phyloP scores from a whole-genome alignment of 257 asterid genomes.

The Fraxinus americana region DNA sequence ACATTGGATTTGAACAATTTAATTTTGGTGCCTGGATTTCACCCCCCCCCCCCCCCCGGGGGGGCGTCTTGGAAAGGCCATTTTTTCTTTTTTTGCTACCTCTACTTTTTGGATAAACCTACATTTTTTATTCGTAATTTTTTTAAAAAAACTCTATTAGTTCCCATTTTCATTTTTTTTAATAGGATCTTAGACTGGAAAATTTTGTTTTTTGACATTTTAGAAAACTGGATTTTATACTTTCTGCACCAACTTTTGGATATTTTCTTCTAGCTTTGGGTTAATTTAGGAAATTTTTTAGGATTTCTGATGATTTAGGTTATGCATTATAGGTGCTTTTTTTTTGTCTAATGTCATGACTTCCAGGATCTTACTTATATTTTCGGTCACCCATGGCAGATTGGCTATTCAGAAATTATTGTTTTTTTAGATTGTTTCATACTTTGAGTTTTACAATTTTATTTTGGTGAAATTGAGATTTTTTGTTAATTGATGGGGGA shows the following conservation, averaged over 20 bases:
- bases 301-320: neutral
- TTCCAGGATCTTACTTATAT: neutral
- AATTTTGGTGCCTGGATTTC: neutral
- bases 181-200: neutral
- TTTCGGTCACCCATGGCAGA: neutral
- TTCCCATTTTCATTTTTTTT: neutral
- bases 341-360: neutral
- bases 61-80: neutral
- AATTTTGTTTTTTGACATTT: neutral
- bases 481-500: conserved; percentile 16
- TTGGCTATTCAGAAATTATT: neutral
- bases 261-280: conserved; percentile 24
- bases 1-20: conserved; percentile 21
- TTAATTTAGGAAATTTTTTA: conserved; percentile 8
- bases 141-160: neutral
- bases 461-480: neutral
- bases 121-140: conserved; percentile 6
- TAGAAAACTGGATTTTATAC: conserved; percentile 11
- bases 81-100: neutral
- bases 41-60: too few relatives aligned
- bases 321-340: neutral
- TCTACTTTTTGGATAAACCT: conserved; percentile 15
- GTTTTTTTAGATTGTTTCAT: neutral
- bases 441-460: neutral
- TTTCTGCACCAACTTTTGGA: conserved; percentile 19